These are phyloP conservation scores for Platanus orientalis DNA, from an alignment of 164 flowering plant species.

Conservation along the genomic window DNA sequence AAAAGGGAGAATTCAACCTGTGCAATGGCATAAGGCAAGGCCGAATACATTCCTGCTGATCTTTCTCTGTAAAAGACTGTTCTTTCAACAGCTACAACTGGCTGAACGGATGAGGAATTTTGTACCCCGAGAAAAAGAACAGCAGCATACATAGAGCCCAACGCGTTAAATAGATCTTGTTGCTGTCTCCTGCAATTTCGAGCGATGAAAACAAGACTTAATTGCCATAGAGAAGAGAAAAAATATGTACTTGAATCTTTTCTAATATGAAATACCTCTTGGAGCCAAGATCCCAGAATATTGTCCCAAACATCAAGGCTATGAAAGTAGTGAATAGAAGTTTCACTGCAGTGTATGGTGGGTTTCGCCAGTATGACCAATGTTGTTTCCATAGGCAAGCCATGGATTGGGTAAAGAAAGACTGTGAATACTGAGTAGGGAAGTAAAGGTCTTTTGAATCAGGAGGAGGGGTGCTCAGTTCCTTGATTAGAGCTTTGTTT, in stretches of 20 bases:
- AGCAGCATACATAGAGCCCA: constrained; percentile 58
- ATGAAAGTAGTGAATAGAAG: constrained; percentile 26
- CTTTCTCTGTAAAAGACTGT: constrained; percentile 39
- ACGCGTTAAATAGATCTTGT: constrained; percentile 39
- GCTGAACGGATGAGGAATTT: constrained; percentile 28
- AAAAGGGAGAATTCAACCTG: no score
- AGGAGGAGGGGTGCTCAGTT: constrained; percentile 21
- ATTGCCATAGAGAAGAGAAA: no score
- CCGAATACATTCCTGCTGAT: constrained; percentile 44
- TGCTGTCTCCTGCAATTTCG: background rate
- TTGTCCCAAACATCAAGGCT: constrained; percentile 28
- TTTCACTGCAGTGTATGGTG: constrained; percentile 31
- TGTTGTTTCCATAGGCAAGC: constrained; percentile 38
- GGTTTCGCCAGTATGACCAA: constrained; percentile 35
- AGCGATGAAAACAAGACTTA: no score
- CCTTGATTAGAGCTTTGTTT: constrained; percentile 26
- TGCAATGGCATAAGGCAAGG: constrained; percentile 31
- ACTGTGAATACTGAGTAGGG: constrained; percentile 21
- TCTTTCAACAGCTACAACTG: constrained; percentile 33
- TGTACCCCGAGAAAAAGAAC: no score
- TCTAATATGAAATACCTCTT: no score
- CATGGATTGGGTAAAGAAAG: constrained; percentile 27
- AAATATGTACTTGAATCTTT: no score
- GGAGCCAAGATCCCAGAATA: constrained; percentile 34
- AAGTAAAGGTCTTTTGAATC: constrained; percentile 27